These are phyloP conservation scores for Colletotrichum tofieldiae DNA, from an alignment of 2,329 filamentous ascomycete genomes.

Conservation along the genomic window DNA sequence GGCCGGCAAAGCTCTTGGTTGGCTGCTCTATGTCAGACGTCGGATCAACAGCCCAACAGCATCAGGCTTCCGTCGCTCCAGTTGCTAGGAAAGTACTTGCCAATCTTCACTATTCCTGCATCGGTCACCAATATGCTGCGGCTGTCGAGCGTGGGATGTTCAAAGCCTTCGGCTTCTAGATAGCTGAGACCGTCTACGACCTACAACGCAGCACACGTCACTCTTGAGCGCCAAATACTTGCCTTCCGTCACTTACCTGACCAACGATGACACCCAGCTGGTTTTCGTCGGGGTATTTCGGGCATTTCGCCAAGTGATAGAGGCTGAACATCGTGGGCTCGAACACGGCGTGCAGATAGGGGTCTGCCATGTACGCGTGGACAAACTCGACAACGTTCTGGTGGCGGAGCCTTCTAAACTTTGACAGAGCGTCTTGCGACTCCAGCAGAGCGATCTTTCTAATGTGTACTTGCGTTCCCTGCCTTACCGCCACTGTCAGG, in stretches of 20 bases:
- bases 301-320: not conserved
- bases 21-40: not conserved
- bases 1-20: slow-evolving; percentile 2
- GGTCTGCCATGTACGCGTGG: not conserved
- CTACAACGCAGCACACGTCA: not conserved
- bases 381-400: slow-evolving; percentile 13
- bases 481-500: not conserved
- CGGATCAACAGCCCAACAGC: not conserved
- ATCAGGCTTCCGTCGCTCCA: not conserved
- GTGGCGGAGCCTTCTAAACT: slow-evolving; percentile 2
- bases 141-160: not conserved
- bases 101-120: not conserved
- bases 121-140: slow-evolving; percentile 12
- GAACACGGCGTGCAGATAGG: not conserved
- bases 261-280: not conserved
- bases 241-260: not conserved
- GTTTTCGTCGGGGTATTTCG: not conserved
- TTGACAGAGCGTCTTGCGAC: not conserved
- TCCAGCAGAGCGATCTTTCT: not conserved
- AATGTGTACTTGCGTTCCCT: not conserved
- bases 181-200: slow-evolving; percentile 14
- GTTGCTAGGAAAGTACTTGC: not conserved
- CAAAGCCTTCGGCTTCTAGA: slow-evolving; percentile 15
- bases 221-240: too few relatives aligned
- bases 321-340: not conserved